These are phyloP conservation scores for Acidiella bohemica DNA, from an alignment of 495 filamentous ascomycete genomes.

Conservation along the genomic window DNA sequence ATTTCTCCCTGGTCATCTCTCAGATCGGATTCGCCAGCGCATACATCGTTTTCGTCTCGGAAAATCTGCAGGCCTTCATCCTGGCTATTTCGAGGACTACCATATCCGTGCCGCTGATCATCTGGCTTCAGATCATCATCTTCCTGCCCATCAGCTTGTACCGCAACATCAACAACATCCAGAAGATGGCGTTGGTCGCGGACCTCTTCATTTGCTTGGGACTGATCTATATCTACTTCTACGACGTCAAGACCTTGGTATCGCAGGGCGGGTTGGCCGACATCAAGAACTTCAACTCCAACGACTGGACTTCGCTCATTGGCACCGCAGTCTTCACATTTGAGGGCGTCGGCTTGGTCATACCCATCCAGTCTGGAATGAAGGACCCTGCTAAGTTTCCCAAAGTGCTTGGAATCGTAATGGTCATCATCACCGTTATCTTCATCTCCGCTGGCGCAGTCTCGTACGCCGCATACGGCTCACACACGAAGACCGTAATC, in stretches of 20 bases:
- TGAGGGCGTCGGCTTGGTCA: conserved; percentile 95
- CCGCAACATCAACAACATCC: conserved; percentile 87
- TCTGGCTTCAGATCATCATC: conserved; percentile 82
- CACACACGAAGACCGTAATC: conserved; percentile 86
- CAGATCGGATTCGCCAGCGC: conserved; percentile 92
- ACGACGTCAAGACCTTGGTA: conserved; percentile 74
- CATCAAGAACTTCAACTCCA: conserved; percentile 71
- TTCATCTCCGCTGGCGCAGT: conserved; percentile 85
- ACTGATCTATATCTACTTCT: conserved; percentile 89
- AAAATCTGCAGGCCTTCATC: conserved; percentile 91
- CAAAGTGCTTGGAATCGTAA: conserved; percentile 68
- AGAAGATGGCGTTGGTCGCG: conserved; percentile 66
- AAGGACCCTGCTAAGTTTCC: conserved; percentile 76
- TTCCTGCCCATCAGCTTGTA: conserved; percentile 88
- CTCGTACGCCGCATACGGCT: conserved; percentile 92
- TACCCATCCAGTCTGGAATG: conserved; percentile 97
- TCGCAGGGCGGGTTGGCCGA: conserved; percentile 65
- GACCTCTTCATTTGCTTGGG: conserved; percentile 90
- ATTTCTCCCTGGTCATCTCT: conserved; percentile 79
- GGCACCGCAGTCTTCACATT: conserved; percentile 98
- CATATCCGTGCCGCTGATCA: conserved; percentile 77
- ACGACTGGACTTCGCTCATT: conserved; percentile 91
- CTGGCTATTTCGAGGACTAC: conserved; percentile 61
- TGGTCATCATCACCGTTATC: conserved; percentile 84
- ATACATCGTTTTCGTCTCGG: conserved; percentile 96